Percentiles rank a stretch among this genome's conserved stretches.
Evolutionary conservation across 2,329 filamentous ascomycete genomes (phyloP).

Genomic region (Clarireedia paspali): DNA sequence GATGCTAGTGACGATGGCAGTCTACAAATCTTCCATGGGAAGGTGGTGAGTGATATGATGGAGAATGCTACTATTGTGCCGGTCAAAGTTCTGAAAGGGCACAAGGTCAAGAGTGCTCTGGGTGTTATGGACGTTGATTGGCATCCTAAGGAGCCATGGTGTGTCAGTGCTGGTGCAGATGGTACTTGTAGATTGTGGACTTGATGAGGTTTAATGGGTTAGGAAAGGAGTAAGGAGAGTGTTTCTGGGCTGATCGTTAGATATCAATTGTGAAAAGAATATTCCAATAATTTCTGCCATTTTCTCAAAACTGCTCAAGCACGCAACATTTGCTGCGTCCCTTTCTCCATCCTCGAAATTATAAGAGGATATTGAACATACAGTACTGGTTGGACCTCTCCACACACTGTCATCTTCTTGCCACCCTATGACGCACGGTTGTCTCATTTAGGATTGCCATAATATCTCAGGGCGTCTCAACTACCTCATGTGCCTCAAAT

Average conservation of each 20-base stretch:
- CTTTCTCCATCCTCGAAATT: not conserved
- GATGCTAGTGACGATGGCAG: slow-evolving; percentile 93
- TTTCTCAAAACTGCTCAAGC: not conserved
- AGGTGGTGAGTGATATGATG: slow-evolving; percentile 89
- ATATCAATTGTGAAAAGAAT: slow-evolving; percentile 5
- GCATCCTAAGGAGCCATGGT: slow-evolving; percentile 93
- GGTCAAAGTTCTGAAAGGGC: slow-evolving; percentile 85
- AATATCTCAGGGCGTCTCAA: too few relatives aligned
- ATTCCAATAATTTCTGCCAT: not conserved
- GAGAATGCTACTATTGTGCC: slow-evolving; percentile 96
- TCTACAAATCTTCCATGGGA: slow-evolving; percentile 93
- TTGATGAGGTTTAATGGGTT: slow-evolving; percentile 29
- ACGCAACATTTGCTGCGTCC: not conserved
- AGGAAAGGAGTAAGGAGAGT: slow-evolving; percentile 7
- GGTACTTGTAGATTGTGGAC: slow-evolving; percentile 89
- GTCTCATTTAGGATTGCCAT: too few relatives aligned
- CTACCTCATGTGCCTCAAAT: too few relatives aligned
- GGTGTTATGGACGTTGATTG: slow-evolving; percentile 93
- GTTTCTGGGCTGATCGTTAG: slow-evolving; percentile 5
- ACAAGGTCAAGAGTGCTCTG: slow-evolving; percentile 76
- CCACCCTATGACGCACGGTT: too few relatives aligned
- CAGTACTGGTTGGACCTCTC: too few relatives aligned
- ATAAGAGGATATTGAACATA: not conserved
- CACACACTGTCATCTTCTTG: too few relatives aligned
- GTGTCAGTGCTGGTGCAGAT: slow-evolving; percentile 88